A percentile compares a stretch with the other conserved stretches of the same genome.
phyloP scores from a whole-genome alignment of 2,329 filamentous ascomycete species.

The Botrytis paeoniae region DNA sequence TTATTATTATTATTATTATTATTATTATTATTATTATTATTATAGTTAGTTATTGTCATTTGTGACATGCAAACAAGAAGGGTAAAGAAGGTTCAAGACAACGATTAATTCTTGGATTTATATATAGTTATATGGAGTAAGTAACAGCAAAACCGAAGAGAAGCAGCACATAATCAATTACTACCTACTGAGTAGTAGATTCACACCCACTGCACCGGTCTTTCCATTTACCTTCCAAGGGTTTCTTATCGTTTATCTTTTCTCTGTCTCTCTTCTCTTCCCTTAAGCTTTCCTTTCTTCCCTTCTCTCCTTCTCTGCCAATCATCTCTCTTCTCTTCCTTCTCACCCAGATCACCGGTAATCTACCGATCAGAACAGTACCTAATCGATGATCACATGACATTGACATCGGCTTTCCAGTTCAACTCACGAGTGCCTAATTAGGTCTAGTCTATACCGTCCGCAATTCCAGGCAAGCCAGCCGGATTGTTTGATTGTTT shows the following conservation, averaged over 20 bases:
- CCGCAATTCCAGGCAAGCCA: slow-evolving; percentile 11
- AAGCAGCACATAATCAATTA: not conserved
- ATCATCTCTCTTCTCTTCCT: not conserved
- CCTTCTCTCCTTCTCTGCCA: not conserved
- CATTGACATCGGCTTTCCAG: not conserved
- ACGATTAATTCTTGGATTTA: not conserved
- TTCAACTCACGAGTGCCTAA: not conserved
- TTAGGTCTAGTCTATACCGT: not conserved
- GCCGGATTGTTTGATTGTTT: slow-evolving; percentile 16
- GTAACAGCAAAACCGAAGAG: not conserved
- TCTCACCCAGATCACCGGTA: not conserved
- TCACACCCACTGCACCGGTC: not conserved
- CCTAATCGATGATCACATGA: not conserved
- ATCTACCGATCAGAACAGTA: not conserved
- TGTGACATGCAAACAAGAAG: not conserved
- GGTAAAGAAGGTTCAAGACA: not conserved
- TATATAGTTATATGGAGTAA: not conserved
- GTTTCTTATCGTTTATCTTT: not conserved
- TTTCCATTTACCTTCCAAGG: not conserved
- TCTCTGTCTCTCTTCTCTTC: not conserved
- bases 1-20: no score
- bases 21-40: no score
- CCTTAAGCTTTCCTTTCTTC: not conserved
- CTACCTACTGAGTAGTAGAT: not conserved
- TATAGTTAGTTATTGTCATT: not conserved